Evolutionary conservation across 495 filamentous ascomycete species (phyloP).

Genomic region (Trichoderma reesei): DNA sequence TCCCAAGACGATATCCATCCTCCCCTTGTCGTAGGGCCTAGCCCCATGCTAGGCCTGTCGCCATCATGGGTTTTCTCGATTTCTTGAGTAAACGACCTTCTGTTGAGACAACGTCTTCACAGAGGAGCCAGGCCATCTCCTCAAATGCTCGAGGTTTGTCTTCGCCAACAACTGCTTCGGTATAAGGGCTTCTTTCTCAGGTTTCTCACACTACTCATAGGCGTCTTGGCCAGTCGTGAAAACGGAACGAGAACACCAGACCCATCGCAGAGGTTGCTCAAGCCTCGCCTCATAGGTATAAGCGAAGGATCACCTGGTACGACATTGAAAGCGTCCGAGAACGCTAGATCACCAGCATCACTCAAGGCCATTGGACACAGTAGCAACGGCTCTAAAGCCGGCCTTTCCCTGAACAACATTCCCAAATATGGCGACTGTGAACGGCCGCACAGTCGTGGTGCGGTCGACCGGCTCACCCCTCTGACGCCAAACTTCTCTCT

Average conservation of each 20-base stretch:
- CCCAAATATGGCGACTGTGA: background rate
- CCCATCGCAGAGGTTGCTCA: conserved; percentile 9
- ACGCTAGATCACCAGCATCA: background rate
- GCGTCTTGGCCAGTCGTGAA: conserved; percentile 9
- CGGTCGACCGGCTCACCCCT: background rate
- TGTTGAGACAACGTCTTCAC: background rate
- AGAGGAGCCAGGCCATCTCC: background rate
- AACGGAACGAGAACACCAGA: conserved; percentile 9
- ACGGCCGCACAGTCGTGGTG: background rate
- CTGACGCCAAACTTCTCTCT: conserved; percentile 8
- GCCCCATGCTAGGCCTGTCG: background rate
- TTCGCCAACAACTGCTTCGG: background rate
- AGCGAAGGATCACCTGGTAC: background rate
- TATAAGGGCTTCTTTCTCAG: background rate
- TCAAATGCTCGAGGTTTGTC: background rate
- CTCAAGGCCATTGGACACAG: background rate
- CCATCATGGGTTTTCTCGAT: background rate
- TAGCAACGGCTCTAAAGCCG: background rate
- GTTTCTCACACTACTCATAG: background rate
- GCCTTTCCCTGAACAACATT: background rate
- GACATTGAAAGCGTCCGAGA: background rate
- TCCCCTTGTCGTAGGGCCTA: background rate
- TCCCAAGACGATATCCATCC: too few species aligned
- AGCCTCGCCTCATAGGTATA: conserved; percentile 2
- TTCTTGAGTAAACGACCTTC: background rate